A percentile compares a stretch with the other conserved stretches of the same genome.
Conservation (phyloP, 371 early-diverging fungal species). For the Rhizomucor pusillus region DNA sequence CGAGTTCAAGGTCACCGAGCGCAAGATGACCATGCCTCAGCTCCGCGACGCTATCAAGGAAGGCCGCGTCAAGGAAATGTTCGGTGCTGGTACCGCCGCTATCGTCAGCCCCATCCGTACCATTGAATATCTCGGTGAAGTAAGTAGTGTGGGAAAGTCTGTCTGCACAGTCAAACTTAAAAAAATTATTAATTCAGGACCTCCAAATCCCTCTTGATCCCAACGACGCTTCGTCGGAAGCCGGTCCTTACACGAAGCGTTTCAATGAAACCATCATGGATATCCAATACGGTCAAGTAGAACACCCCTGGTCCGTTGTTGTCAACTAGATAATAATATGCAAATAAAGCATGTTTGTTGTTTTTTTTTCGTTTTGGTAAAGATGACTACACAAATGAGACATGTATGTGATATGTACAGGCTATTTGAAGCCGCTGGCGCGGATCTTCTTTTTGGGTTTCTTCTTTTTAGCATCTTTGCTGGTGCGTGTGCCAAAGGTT, state of each 20-base stretch:
- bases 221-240: slow-evolving; percentile 71
- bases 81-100: slow-evolving; percentile 96
- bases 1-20: slow-evolving; percentile 90
- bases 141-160: slow-evolving; percentile 1
- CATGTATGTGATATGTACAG: too few relatives aligned
- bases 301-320: slow-evolving; percentile 71
- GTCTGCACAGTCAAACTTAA: too few relatives aligned
- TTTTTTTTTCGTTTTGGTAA: too few relatives aligned
- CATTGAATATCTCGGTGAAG: slow-evolving; percentile 68
- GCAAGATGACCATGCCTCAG: slow-evolving; percentile 82
- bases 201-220: slow-evolving; percentile 89
- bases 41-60: slow-evolving; percentile 73
- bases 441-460: too few relatives aligned
- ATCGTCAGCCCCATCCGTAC: slow-evolving; percentile 92
- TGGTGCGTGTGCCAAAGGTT: background rate
- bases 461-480: background rate
- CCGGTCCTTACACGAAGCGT: slow-evolving; percentile 87
- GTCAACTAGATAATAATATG: slow-evolving; percentile 36
- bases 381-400: too few relatives aligned
- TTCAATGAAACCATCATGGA: slow-evolving; percentile 87
- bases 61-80: slow-evolving; percentile 72
- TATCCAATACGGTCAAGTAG: slow-evolving; percentile 92
- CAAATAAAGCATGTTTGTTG: slow-evolving; percentile 9
- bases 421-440: background rate
- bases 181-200: too few relatives aligned